A percentile compares a stretch with the other conserved stretches of the same genome.
phyloP scores from a whole-genome alignment of 2,329 filamentous ascomycete genomes.

The Nothopassalora personata region DNA sequence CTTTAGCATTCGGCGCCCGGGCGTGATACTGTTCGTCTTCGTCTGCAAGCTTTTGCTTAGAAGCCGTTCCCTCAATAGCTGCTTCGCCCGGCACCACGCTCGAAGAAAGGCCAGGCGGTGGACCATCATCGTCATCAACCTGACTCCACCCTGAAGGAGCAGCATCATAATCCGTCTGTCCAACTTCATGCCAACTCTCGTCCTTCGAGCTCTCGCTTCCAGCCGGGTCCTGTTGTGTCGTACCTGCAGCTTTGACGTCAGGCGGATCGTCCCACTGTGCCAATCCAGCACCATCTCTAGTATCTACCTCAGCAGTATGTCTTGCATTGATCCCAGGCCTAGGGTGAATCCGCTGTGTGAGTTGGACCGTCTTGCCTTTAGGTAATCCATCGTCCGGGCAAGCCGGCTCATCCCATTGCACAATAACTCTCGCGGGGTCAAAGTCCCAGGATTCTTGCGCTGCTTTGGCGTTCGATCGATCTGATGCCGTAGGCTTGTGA shows the following conservation, averaged over 20 bases:
- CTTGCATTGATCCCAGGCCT: too few relatives aligned
- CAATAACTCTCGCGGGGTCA: not conserved
- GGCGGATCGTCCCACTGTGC: not conserved
- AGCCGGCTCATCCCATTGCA: not conserved
- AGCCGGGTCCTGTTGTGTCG: not conserved
- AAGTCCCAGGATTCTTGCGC: not conserved
- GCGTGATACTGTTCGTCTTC: not conserved
- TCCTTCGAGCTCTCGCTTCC: not conserved
- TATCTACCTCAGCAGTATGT: not conserved
- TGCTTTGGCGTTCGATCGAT: too few relatives aligned
- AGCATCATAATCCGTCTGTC: not conserved
- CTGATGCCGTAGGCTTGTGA: not conserved
- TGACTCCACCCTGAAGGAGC: not conserved
- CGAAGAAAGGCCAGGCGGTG: not conserved
- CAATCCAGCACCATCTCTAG: not conserved
- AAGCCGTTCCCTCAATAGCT: not conserved
- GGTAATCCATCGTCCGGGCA: not conserved
- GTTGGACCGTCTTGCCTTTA: too few relatives aligned
- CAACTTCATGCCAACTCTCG: not conserved
- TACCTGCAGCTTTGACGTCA: not conserved
- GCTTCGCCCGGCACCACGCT: not conserved
- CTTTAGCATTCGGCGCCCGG: not conserved
- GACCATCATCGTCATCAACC: not conserved
- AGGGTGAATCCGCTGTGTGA: too few relatives aligned
- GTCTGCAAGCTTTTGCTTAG: not conserved